Base-by-base conservation (phyloP, 2,329 filamentous ascomycete genomes). In the Hymenoscyphus albidus region DNA sequence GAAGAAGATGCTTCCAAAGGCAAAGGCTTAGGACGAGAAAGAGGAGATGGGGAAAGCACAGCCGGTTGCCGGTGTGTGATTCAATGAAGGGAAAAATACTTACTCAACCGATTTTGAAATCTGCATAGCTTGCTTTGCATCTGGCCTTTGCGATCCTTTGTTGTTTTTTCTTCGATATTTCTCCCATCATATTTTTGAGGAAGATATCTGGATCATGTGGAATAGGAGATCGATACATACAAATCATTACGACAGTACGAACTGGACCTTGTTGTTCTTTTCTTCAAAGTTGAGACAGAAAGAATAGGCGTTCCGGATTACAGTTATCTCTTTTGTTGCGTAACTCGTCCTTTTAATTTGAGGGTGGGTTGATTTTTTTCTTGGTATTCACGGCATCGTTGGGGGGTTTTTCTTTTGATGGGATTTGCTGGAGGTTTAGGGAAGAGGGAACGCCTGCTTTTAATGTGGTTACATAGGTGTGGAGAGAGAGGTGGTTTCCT, bases 21-120 rank as follows among this genome's bases (percentile, higher is more conserved):
- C 59, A 75, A 74, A 58, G 60, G 67, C 10, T 58, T 69, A 58
- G 67, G 65, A 3, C 79, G 84, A 67, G 79, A 82, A 63, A 76
- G 79, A 48, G 85, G 87, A 57, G 81, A 81, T 35, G 80, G 80
- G 42, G 84, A 87, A 66, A 78, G 80, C 68, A 83, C 80, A 62
- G 82, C 86, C 44, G 82, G 86, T 18, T 90, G 88, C 74, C 82
- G 87, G 68, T 90, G 88, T 74, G 80, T 88, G 62, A 85, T 90
- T 66, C 77, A 88, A 75, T 88, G 78, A 77, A 44, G 18, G 22
- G 22, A 54, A 22, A 54, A 54, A n/a, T 10, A 35, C 35, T n/a
- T 54, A 22, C 18, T 18, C 48, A 10, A 27, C 4, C 48, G 22
- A 54, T 54, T 54, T 54, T 54, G 48, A 54, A 54, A 54, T 35